These are phyloP conservation scores for Isabelozyma rhagii DNA, from an alignment of 805 yeast species.

Conservation along the genomic window DNA sequence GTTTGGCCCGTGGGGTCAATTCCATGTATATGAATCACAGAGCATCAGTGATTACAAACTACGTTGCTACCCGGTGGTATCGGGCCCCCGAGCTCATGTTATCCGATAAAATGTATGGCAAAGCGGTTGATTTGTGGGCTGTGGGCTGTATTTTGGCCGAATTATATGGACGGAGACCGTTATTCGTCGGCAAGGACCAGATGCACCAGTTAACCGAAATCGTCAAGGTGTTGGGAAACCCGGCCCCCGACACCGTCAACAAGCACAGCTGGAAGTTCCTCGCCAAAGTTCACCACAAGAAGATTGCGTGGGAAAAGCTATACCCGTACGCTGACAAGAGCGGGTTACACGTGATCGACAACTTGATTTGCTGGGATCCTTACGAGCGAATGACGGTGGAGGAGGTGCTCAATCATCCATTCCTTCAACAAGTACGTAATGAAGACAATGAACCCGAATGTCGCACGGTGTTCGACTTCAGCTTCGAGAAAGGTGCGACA, in stretches of 20 bases:
- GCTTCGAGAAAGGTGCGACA: slow-evolving; percentile 49
- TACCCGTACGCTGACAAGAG: slow-evolving; percentile 59
- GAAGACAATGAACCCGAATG: slow-evolving; percentile 54
- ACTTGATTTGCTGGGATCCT: slow-evolving; percentile 65
- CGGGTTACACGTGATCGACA: slow-evolving; percentile 52
- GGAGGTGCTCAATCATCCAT: slow-evolving; percentile 56
- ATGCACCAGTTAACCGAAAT: slow-evolving; percentile 70
- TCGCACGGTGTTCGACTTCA: slow-evolving; percentile 54
- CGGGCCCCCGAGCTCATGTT: slow-evolving; percentile 88
- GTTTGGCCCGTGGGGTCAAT: slow-evolving; percentile 77
- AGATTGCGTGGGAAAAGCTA: slow-evolving; percentile 44
- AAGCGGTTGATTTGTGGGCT: slow-evolving; percentile 87
- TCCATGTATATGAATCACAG: slow-evolving; percentile 27
- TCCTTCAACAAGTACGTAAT: slow-evolving; percentile 52
- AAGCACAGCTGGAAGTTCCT: slow-evolving; percentile 26
- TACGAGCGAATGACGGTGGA: slow-evolving; percentile 51
- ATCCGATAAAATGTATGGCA: slow-evolving; percentile 55
- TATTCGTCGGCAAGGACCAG: slow-evolving; percentile 74
- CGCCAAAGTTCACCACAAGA: slow-evolving; percentile 17
- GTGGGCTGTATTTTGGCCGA: slow-evolving; percentile 89
- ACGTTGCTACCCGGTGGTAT: slow-evolving; percentile 95
- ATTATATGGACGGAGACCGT: slow-evolving; percentile 73
- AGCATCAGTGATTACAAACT: slow-evolving; percentile 60
- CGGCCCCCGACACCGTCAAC: slow-evolving; percentile 45
- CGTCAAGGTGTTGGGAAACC: slow-evolving; percentile 67